These are phyloP conservation scores for Parsonsia alboflavescens DNA, from an alignment of 257 asterid species.

Conservation along the genomic window DNA sequence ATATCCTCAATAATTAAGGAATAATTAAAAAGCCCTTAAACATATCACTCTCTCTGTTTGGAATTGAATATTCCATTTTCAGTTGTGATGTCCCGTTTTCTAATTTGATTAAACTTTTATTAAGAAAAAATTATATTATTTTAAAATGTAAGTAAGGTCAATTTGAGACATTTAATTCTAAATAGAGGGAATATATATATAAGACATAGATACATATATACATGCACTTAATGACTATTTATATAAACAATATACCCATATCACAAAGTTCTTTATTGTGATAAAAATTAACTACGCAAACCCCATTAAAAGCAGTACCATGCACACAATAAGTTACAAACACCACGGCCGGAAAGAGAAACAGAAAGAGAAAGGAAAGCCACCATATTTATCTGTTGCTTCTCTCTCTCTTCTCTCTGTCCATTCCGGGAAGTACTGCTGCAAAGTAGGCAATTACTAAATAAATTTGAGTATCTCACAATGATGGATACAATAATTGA, in stretches of 20 bases:
- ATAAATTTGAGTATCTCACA: conserved; percentile 5
- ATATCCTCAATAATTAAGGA: not conserved
- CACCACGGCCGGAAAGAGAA: not conserved
- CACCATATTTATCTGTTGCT: not conserved
- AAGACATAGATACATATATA: not conserved
- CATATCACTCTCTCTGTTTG: no score
- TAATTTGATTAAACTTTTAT: no score
- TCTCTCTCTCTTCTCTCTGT: not conserved
- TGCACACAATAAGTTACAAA: not conserved
- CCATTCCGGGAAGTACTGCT: not conserved
- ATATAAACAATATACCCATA: not conserved
- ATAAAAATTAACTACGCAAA: conserved; percentile 1
- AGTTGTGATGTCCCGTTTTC: no score
- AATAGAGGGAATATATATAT: no score
- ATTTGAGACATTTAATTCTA: no score
- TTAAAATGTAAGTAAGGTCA: no score
- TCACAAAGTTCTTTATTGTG: not conserved
- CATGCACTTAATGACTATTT: not conserved
- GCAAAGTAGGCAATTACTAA: not conserved
- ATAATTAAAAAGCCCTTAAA: not conserved
- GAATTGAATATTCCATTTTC: no score
- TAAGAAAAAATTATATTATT: no score
- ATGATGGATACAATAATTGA: conserved; percentile 14
- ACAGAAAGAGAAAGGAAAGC: not conserved
- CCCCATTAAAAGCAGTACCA: not conserved